Percentiles rank a stretch among this genome's conserved stretches.
phyloP scores from a whole-genome alignment of 2,329 filamentous ascomycete genomes.

The Botrytis fragariae region DNA sequence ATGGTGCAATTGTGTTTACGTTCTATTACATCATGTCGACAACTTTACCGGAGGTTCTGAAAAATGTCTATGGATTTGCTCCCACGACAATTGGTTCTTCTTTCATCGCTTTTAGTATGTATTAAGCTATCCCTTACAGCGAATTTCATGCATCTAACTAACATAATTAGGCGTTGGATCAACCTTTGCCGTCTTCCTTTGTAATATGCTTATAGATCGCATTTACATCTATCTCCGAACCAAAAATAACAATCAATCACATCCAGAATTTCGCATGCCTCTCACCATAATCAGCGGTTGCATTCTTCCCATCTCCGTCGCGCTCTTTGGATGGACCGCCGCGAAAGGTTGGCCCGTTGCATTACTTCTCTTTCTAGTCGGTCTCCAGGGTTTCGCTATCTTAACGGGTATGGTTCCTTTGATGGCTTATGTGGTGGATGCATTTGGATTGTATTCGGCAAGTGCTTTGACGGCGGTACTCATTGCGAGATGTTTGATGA shows the following conservation, averaged over 20 bases:
- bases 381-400: conserved; percentile 49
- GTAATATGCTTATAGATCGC: conserved; percentile 37
- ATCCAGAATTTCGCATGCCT: conserved; percentile 62
- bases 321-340: conserved; percentile 56
- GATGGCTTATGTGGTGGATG: conserved; percentile 55
- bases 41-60: conserved; percentile 45
- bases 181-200: conserved; percentile 44
- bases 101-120: conserved; percentile 53
- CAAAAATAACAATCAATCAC: conserved; percentile 22
- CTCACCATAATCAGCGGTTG: conserved; percentile 53
- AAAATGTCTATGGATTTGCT: conserved; percentile 42
- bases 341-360: conserved; percentile 50
- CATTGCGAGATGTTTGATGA: conserved; percentile 35
- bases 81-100: conserved; percentile 51
- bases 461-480: conserved; percentile 43
- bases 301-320: conserved; percentile 53
- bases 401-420: conserved; percentile 46
- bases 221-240: conserved; percentile 28
- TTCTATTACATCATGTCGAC: conserved; percentile 48
- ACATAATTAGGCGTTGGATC: conserved; percentile 30
- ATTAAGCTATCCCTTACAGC: background rate
- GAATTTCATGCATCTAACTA: background rate
- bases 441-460: conserved; percentile 41
- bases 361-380: conserved; percentile 47
- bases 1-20: conserved; percentile 43